Evolutionary conservation across 495 filamentous ascomycete genomes (phyloP), one percentile per base, ranked within the genome.

Genomic region (Xylona heveae): DNA sequence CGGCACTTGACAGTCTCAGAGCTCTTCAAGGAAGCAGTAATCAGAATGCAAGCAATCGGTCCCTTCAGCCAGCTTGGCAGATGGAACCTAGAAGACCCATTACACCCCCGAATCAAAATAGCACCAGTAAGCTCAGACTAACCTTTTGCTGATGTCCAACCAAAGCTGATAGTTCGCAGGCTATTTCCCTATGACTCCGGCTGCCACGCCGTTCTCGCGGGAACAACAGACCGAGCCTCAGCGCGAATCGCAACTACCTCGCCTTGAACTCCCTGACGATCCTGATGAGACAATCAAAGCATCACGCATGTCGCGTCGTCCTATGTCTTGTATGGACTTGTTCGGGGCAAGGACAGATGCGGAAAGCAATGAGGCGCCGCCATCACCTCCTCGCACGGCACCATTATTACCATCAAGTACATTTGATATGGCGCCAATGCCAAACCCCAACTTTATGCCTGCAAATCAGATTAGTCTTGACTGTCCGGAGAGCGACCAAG

Each of bases 71-170:
- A 35, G 16, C 24, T 3, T 33, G 29, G 29, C 49, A 54, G 23
- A 39, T 38, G 13, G 36, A 36, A 13, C 21, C 21, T 21, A 58
- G 61, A 37, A 58, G 59, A 39, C 67, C 70, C 24, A 51, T 58
- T 38, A 79, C 69, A 19, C 74, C 68, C 40, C 55, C 54, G 39
- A 58, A 50, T 25, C 66, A 69, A 42, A 61, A 58, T 47, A 55
- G 46, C 33, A 44, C 44, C 32, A 54, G 73, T 74, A 57, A 53
- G 65, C 45, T 28, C 15, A n/a, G n/a, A n/a, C n/a, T n/a, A n/a
- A n/a, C n/a, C n/a, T n/a, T n/a, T n/a, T n/a, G n/a, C n/a, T n/a
- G n/a, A n/a, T n/a, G n/a, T n/a, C n/a, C n/a, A n/a, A n/a, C n/a
- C n/a, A n/a, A n/a, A n/a, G n/a, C n/a, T 18, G 20, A 1, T 25